These are phyloP conservation scores for Yamadazyma laniorum DNA, from an alignment of 805 yeast genomes.

Conservation along the genomic window DNA sequence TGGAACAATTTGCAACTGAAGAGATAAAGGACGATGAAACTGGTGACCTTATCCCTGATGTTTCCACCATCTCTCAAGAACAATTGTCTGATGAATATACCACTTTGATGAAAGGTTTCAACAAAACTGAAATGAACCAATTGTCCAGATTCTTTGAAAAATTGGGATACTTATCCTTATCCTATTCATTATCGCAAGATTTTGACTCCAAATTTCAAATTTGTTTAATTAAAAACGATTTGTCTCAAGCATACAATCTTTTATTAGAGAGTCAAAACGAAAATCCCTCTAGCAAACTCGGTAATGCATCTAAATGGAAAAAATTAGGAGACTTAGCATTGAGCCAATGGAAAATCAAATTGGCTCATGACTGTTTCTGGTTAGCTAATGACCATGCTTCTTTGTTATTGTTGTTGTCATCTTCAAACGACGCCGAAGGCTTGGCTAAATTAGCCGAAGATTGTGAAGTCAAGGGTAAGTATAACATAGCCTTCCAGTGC, in stretches of 20 bases:
- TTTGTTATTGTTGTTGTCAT: slow-evolving; percentile 75
- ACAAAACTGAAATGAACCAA: slow-evolving; percentile 66
- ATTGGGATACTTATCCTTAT: slow-evolving; percentile 83
- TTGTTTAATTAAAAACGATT: slow-evolving; percentile 72
- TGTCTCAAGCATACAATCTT: slow-evolving; percentile 64
- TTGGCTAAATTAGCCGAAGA: slow-evolving; percentile 61
- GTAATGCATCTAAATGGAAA: slow-evolving; percentile 69
- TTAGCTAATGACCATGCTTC: slow-evolving; percentile 81
- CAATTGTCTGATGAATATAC: slow-evolving; percentile 53
- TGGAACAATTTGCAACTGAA: slow-evolving; percentile 56
- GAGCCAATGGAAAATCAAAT: slow-evolving; percentile 69
- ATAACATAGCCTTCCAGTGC: slow-evolving; percentile 88
- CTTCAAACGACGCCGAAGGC: slow-evolving; percentile 66
- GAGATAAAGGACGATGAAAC: slow-evolving; percentile 33
- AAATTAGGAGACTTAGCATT: slow-evolving; percentile 86
- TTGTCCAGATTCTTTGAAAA: slow-evolving; percentile 92
- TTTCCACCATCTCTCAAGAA: slow-evolving; percentile 47
- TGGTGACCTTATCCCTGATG: slow-evolving; percentile 39
- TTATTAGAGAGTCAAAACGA: slow-evolving; percentile 33
- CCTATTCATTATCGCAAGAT: slow-evolving; percentile 80
- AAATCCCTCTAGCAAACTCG: slow-evolving; percentile 46
- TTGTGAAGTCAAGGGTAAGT: slow-evolving; percentile 74
- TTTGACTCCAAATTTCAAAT: slow-evolving; percentile 89
- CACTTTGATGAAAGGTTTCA: slow-evolving; percentile 53
- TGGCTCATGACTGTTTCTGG: slow-evolving; percentile 78